Conservation (phyloP, 2,329 filamentous ascomycete species). For the Colletotrichum viniferum region DNA sequence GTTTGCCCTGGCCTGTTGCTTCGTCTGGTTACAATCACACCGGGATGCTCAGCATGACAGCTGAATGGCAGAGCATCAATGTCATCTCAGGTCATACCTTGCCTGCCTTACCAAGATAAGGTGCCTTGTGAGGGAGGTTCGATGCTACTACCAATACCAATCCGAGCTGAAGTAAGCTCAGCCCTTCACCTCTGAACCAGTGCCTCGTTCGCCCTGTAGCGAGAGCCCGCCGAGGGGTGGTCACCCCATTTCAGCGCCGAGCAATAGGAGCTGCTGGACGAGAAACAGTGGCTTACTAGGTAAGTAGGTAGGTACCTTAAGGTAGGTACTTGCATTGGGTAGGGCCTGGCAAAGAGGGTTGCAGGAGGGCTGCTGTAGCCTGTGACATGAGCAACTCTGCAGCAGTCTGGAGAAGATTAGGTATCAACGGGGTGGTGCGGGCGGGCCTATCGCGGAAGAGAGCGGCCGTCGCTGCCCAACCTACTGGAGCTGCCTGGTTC, state of each 20-base stretch:
- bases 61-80: background rate
- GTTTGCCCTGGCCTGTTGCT: background rate
- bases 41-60: background rate
- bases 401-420: background rate
- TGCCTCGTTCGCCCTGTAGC: background rate
- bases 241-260: slow-evolving; percentile 5
- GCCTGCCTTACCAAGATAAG: background rate
- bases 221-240: background rate
- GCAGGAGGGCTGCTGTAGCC: background rate
- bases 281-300: slow-evolving; percentile 22
- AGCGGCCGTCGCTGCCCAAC: slow-evolving; percentile 25
- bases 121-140: background rate
- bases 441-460: slow-evolving; percentile 10
- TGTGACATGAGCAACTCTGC: background rate
- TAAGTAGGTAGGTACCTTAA: background rate
- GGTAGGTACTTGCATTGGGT: background rate
- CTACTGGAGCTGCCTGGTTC: slow-evolving; percentile 3
- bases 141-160: background rate
- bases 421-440: slow-evolving; percentile 1
- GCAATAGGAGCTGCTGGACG: slow-evolving; percentile 12
- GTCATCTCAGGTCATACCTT: background rate
- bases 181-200: background rate
- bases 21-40: background rate
- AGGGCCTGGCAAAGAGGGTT: background rate
- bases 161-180: background rate